Base-by-base conservation (phyloP, 1,139 yeast genomes). In the Sugiyamaella xylanicola region DNA sequence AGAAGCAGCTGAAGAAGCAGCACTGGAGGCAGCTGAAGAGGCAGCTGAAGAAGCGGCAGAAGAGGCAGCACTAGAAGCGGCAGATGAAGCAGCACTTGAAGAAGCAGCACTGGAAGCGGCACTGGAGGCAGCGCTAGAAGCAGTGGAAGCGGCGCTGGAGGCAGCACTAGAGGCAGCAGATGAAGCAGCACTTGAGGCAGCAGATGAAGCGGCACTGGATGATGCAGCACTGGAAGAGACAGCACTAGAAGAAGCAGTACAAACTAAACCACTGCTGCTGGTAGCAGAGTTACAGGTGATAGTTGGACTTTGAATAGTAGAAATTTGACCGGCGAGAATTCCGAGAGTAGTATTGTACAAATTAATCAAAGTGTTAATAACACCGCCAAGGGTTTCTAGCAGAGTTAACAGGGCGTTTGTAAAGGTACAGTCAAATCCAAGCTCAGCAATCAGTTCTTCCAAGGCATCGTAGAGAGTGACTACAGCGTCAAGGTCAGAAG, bases 291-390 rank as follows among this genome's bases (percentile, higher is more conserved):
- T 29, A 46, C 50, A 46, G 5, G 32, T 9, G 13, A 20, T 21
- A 16, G 51, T 20, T 19, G 51, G 51, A 37, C 16, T 36, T n/a
- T 36, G 36, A 17, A 47, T 25, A 2, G 51, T 47, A 5, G 51
- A 36, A n/a, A 47, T 16, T 19, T 47, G 43, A 37, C 51, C 51
- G 8, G 35, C 32, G 2, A 36, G 9, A 4, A 47, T 15, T 11
- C 51, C 51, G 21, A 37, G 35, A 21, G 51, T 2, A 32, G 9
- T 15, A 16, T 47, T 47, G 36, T 47, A 47, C 13, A 47, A 8
- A 7, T 21, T 43, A 39, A 47, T 47, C 11, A 47, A 29, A 37
- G 17, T 13, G 19, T 47, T 47, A 22, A 43, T n/a, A 16, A 37
- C 21, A 25, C 29, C 29, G 9, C 8, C 29, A 9, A 25, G 29